These are phyloP conservation scores for Cryptococcus sp. DNA, from an alignment of 1,284 basidiomycete genomes.

Conservation along the genomic window DNA sequence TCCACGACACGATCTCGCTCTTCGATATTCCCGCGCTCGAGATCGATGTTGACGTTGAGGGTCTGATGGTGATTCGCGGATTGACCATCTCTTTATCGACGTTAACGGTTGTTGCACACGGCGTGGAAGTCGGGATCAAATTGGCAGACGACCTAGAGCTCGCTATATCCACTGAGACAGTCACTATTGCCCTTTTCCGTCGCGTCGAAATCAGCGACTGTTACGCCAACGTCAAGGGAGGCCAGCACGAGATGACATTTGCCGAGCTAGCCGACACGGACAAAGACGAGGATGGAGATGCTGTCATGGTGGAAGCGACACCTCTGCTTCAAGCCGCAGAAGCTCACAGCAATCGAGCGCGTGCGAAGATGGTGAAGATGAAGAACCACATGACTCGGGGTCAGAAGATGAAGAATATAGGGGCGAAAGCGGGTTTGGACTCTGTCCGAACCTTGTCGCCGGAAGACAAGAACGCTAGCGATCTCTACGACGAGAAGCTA, in stretches of 20 bases:
- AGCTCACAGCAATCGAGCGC: constrained; percentile 2
- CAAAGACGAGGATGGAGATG: constrained; percentile 23
- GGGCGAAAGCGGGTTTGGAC: constrained; percentile 8
- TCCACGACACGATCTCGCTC: constrained; percentile 24
- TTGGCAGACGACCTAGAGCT: constrained; percentile 25
- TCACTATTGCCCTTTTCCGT: constrained; percentile 16
- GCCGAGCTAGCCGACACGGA: constrained; percentile 14
- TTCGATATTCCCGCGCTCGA: constrained; percentile 28
- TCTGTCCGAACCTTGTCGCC: constrained; percentile 16
- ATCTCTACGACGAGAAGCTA: constrained; percentile 18
- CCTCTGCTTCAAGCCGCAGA: constrained; percentile 21
- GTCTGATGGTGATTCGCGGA: constrained; percentile 26
- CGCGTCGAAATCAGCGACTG: constrained; percentile 22
- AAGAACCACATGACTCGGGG: constrained; percentile 19
- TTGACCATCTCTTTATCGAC: constrained; percentile 24
- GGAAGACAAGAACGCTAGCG: constrained; percentile 17
- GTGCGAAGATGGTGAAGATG: constrained; percentile 20
- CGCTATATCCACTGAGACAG: constrained; percentile 22
- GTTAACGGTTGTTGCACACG: constrained; percentile 24
- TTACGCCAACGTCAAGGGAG: constrained; percentile 26
- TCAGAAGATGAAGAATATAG: constrained; percentile 13
- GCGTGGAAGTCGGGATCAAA: constrained; percentile 28
- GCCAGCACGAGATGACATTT: constrained; percentile 20
- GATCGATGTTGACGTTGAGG: constrained; percentile 29
- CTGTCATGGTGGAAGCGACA: constrained; percentile 24